Percentiles rank a stretch among this genome's conserved stretches.
Conservation (phyloP, 2,329 filamentous ascomycete species). For the Thelonectria rubi region DNA sequence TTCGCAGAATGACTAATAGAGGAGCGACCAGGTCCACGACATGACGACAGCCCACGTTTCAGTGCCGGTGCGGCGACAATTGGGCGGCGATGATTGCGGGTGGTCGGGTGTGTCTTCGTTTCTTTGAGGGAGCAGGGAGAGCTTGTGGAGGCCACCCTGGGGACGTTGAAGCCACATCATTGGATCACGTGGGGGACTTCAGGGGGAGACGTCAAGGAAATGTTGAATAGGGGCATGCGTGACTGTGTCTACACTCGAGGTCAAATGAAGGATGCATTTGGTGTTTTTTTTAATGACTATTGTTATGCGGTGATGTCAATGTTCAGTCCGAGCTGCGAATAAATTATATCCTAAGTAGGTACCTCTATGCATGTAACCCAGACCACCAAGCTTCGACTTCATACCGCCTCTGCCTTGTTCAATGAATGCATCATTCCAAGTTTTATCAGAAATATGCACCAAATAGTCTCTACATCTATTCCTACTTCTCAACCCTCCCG, state of each 20-base stretch:
- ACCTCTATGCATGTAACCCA: too few relatives aligned
- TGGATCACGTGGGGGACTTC: conserved; percentile 37
- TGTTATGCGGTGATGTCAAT: neutral
- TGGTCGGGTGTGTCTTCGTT: too few relatives aligned
- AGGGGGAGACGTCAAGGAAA: conserved; percentile 10
- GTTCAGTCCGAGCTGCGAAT: too few relatives aligned
- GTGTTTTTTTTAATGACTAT: neutral
- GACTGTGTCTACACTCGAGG: neutral
- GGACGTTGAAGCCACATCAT: conserved; percentile 15
- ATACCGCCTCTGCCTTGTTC: too few relatives aligned
- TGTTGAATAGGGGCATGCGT: conserved; percentile 5
- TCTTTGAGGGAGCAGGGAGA: conserved; percentile 23
- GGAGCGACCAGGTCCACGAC: conserved; percentile 30
- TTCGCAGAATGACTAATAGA: conserved; percentile 20
- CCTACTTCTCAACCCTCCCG: conserved; percentile 35
- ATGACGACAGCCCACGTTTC: conserved; percentile 27
- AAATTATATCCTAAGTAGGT: neutral
- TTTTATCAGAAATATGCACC: too few relatives aligned
- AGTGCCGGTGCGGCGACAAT: conserved; percentile 13
- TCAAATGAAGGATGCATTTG: neutral
- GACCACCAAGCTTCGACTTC: too few relatives aligned
- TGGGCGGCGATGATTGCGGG: neutral
- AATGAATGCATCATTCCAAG: too few relatives aligned
- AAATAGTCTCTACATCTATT: too few relatives aligned
- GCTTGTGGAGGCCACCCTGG: conserved; percentile 41